Evolutionary conservation across 257 asterid genomes (phyloP).

Genomic region (Schizonepeta tenuifolia): DNA sequence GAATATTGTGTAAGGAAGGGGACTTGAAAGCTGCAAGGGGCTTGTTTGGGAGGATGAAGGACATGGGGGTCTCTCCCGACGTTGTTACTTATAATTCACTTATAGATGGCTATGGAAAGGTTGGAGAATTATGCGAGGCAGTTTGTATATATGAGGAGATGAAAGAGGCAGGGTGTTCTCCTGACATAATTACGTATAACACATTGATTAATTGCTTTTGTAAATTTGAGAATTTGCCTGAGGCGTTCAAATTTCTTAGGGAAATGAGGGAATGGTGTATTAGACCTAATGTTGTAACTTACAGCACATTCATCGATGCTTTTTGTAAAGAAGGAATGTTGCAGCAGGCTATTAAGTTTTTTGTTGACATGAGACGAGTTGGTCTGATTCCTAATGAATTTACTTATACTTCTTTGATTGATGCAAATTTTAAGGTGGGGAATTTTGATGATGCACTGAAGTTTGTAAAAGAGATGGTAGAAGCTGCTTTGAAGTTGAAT

Average conservation of each 20-base stretch:
- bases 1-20: constrained; percentile 71
- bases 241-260: constrained; percentile 64
- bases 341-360: constrained; percentile 77
- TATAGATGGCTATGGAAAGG: constrained; percentile 75
- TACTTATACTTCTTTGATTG: constrained; percentile 82
- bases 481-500: constrained; percentile 63
- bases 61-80: constrained; percentile 63
- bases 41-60: constrained; percentile 71
- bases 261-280: constrained; percentile 75
- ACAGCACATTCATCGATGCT: constrained; percentile 87
- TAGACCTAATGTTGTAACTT: constrained; percentile 82
- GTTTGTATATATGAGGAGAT: constrained; percentile 70
- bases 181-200: constrained; percentile 80
- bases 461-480: constrained; percentile 82
- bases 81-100: constrained; percentile 83
- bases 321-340: constrained; percentile 90
- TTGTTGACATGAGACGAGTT: constrained; percentile 82
- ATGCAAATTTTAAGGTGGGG: constrained; percentile 74
- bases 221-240: constrained; percentile 63
- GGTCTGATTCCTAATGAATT: constrained; percentile 84
- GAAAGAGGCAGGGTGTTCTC: constrained; percentile 66
- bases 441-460: constrained; percentile 64
- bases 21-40: constrained; percentile 62
- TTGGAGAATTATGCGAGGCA: constrained; percentile 62
- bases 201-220: constrained; percentile 89